Evolutionary conservation across 768 basidiomycete genomes (phyloP).

Genomic region (Suillus brevipes): DNA sequence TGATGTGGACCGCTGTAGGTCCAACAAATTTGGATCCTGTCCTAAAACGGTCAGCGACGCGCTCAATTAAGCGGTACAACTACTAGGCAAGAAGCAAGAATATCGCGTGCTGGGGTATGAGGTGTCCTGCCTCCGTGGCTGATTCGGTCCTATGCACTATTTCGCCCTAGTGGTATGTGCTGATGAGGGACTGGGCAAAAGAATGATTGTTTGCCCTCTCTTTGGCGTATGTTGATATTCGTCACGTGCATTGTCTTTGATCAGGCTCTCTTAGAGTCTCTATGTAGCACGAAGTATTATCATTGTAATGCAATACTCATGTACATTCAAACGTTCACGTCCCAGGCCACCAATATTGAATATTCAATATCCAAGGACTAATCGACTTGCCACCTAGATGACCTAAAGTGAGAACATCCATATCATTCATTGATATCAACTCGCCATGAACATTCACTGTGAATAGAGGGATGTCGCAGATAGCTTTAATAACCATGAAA

Average conservation of each 20-base stretch:
- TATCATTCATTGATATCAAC: neutral
- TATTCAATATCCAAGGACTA: neutral
- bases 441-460: neutral
- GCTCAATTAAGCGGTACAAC: constrained; percentile 12
- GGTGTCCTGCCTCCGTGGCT: constrained; percentile 17
- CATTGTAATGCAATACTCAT: too few species aligned
- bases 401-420: constrained; percentile 7
- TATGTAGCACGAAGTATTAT: too few species aligned
- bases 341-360: too few species aligned
- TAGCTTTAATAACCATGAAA: constrained; percentile 48
- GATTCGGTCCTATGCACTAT: constrained; percentile 10
- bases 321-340: too few species aligned
- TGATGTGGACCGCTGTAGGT: constrained; percentile 56
- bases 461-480: constrained; percentile 37
- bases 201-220: constrained; percentile 38
- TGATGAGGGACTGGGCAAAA: constrained; percentile 19
- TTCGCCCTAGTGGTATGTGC: constrained; percentile 25
- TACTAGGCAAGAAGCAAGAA: constrained; percentile 19
- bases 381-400: constrained; percentile 36
- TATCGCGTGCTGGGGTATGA: constrained; percentile 11
- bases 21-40: constrained; percentile 39
- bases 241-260: constrained; percentile 30
- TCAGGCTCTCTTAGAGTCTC: neutral
- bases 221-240: constrained; percentile 56
- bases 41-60: constrained; percentile 32